Percentiles rank a stretch among this genome's conserved stretches.
These are phyloP conservation scores for Phaseolus coccineus DNA, from an alignment of 331 rosid species.

Conservation along the genomic window DNA sequence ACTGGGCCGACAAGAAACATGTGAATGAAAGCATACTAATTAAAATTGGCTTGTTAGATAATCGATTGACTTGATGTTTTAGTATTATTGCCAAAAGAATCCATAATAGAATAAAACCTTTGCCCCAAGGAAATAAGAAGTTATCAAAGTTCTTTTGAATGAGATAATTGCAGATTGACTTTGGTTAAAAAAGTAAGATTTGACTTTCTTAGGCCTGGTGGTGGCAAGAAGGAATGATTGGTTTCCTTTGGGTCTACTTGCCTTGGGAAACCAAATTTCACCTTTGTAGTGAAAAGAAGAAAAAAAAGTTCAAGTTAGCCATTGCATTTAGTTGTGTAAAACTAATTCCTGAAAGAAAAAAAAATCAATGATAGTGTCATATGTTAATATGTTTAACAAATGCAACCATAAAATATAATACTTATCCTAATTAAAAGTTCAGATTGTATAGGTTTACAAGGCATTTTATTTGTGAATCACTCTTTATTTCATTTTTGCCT, in stretches of 20 bases:
- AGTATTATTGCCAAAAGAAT: neutral
- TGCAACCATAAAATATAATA: constrained; percentile 16
- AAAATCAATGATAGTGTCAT: neutral
- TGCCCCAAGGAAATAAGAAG: neutral
- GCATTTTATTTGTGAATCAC: constrained; percentile 1
- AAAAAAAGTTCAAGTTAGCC: neutral
- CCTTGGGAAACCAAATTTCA: neutral
- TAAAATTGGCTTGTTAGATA: constrained; percentile 3
- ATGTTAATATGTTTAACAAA: neutral
- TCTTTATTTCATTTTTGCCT: constrained; percentile 26
- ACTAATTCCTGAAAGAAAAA: neutral
- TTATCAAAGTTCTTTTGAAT: constrained; percentile 6
- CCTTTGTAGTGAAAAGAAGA: neutral
- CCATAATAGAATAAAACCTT: neutral
- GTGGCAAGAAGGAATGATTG: constrained; percentile 9
- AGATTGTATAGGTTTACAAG: constrained; percentile 14
- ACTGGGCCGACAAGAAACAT: constrained; percentile 9
- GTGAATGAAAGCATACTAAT: neutral
- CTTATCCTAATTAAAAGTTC: neutral
- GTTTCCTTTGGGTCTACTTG: constrained; percentile 7
- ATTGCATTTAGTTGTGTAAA: neutral
- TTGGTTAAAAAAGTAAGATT: constrained; percentile 16
- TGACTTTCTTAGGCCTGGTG: constrained; percentile 13
- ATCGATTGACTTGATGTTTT: constrained; percentile 9
- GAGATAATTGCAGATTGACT: constrained; percentile 14